Conservation (phyloP, 2,329 filamentous ascomycete species). For the Cladosporium cucumerinum region DNA sequence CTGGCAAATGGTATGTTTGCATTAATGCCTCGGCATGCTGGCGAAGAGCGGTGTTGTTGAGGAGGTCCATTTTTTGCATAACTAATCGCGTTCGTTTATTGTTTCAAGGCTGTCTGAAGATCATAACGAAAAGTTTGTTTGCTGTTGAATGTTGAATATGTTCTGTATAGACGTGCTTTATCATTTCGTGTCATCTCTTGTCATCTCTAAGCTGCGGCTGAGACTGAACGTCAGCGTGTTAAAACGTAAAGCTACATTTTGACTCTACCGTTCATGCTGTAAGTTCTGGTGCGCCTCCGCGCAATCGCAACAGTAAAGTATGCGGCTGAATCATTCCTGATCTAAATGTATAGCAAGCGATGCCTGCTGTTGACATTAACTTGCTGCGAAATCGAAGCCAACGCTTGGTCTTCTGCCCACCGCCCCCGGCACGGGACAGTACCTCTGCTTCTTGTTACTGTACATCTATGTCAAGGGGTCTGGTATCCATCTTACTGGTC, state of each 20-base stretch:
- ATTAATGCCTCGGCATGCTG: slow-evolving; percentile 32
- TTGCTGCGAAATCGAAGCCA: not conserved
- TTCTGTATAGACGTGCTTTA: not conserved
- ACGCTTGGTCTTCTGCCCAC: not conserved
- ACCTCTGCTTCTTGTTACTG: not conserved
- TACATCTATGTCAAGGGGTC: not conserved
- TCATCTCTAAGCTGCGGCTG: not conserved
- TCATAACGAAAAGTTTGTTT: not conserved
- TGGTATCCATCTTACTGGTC: not conserved
- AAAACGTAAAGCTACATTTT: not conserved
- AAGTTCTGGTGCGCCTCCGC: not conserved
- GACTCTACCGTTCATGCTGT: not conserved
- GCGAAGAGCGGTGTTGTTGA: slow-evolving; percentile 14
- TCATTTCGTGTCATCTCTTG: not conserved
- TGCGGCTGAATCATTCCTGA: not conserved
- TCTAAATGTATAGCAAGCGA: not conserved
- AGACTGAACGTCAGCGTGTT: not conserved
- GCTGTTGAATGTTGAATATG: not conserved
- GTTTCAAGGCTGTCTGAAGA: not conserved
- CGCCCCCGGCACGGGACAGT: not conserved
- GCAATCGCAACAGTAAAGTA: not conserved
- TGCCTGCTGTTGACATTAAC: not conserved
- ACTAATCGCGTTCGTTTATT: not conserved
- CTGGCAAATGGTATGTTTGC: slow-evolving; percentile 48
- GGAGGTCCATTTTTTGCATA: not conserved